phyloP scores from a whole-genome alignment of 768 basidiomycete species.

The Boletus vermiculosoides region DNA sequence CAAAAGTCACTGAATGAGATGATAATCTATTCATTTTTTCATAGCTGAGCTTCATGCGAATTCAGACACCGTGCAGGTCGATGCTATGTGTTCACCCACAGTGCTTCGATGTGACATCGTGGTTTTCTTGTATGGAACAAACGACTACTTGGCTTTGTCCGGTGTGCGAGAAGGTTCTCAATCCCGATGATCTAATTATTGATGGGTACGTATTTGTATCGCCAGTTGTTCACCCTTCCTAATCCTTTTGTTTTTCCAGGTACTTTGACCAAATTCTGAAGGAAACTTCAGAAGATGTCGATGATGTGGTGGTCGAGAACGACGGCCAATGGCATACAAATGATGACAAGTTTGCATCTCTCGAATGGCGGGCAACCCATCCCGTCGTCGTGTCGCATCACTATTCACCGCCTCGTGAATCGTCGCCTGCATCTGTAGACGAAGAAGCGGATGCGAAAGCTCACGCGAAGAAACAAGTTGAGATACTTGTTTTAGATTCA shows the following conservation, averaged over 20 bases:
- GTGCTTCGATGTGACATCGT: slow-evolving; percentile 93
- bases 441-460: slow-evolving; percentile 36
- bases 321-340: slow-evolving; percentile 95
- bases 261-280: slow-evolving; percentile 87
- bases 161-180: slow-evolving; percentile 79
- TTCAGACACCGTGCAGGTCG: slow-evolving; percentile 83
- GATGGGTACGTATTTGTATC: slow-evolving; percentile 67
- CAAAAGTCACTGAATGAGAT: background rate
- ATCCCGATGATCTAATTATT: slow-evolving; percentile 79
- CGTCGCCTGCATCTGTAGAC: slow-evolving; percentile 30
- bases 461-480: slow-evolving; percentile 49
- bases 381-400: slow-evolving; percentile 32
- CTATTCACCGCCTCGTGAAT: slow-evolving; percentile 30
- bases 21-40: slow-evolving; percentile 1
- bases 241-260: slow-evolving; percentile 38
- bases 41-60: slow-evolving; percentile 83
- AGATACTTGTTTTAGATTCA: slow-evolving; percentile 68
- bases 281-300: slow-evolving; percentile 71
- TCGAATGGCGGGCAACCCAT: slow-evolving; percentile 63
- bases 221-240: background rate
- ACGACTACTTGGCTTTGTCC: slow-evolving; percentile 97
- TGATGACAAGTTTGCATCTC: slow-evolving; percentile 81
- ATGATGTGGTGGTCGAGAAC: slow-evolving; percentile 91
- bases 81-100: slow-evolving; percentile 84
- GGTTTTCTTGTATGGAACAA: slow-evolving; percentile 94